These are phyloP conservation scores for Corchorus olitorius DNA, from an alignment of 345 rosid genomes.

Conservation along the genomic window DNA sequence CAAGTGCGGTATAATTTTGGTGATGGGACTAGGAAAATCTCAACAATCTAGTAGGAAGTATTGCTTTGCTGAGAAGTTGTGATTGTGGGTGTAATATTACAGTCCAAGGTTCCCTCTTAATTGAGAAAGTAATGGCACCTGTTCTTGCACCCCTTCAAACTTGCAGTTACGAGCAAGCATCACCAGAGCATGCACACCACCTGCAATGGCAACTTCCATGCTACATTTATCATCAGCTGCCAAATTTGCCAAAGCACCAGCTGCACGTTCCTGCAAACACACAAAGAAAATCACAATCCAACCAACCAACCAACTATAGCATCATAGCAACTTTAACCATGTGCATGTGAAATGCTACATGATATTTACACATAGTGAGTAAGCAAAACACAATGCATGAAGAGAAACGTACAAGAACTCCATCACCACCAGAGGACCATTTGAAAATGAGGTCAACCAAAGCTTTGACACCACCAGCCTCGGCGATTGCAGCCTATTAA, in stretches of 20 bases:
- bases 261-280: conserved; percentile 78
- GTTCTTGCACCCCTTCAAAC: conserved; percentile 83
- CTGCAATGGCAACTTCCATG: conserved; percentile 70
- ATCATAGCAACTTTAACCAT: conserved; percentile 2
- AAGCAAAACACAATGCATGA: neutral
- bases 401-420: conserved; percentile 59
- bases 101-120: neutral
- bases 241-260: conserved; percentile 86
- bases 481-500: conserved; percentile 69
- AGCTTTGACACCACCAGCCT: conserved; percentile 83
- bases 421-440: conserved; percentile 80
- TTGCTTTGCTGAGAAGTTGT: neutral
- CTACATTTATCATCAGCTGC: conserved; percentile 90
- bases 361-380: neutral
- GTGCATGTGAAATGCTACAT: neutral
- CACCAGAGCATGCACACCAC: conserved; percentile 80
- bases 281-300: conserved; percentile 6
- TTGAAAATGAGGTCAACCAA: conserved; percentile 74
- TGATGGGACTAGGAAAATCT: neutral
- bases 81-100: neutral
- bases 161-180: conserved; percentile 85
- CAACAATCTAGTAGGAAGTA: neutral
- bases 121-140: conserved; percentile 40
- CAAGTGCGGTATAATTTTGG: neutral
- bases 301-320: conserved; percentile 3